Evolutionary conservation across 192 early-diverging fungal genomes (phyloP), one percentile per base, ranked within the genome.

Genomic region (Coemansia sp.): DNA sequence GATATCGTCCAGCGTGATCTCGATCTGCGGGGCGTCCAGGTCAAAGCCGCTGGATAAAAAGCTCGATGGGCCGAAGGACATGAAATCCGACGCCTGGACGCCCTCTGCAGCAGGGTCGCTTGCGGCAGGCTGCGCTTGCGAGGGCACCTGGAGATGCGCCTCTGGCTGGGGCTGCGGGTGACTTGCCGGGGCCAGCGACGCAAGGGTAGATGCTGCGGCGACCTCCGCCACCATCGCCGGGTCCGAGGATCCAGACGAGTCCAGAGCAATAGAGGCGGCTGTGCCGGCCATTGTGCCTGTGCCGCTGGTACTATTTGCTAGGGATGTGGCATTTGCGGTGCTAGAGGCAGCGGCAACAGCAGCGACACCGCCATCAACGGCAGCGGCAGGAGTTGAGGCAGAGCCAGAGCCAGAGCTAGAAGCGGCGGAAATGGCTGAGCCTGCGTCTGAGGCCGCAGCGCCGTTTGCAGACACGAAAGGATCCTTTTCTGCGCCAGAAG

Each of bases 1-100:
- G 24, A 82, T 82, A 39, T 82, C 79, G 47, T 82, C 79, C 16
- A 82, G 79, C 23, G 74, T 76, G 60, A 75, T 82, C 54, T 82
- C 79, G 34, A 82, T 82, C 61, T 82, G 79, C 58, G 79, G 79
- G 22, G 74, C 72, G 22, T 81, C 78, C 42, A 81, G 66, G 22
- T 81, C 78, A 27, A 81, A 75, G 2, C 78, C 78, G 29, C 64
- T 75, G 13, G 78, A 75, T 52, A 81, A 50, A 51, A 81, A 81
- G 66, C 69, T 75, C 22, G 78, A 81, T 8, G 72, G 78, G 2
- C 78, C 78, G 68, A 81, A 72, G 7, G 78, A 81, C 78, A 81
- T 81, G 55, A 81, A 72, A 47, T 81, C 78, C 22, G 78, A 82
- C 16, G 69, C 79, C 23, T 76, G 67, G 2, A 72, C 70, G 14